A percentile compares a stretch with the other conserved stretches of the same genome.
phyloP scores from a whole-genome alignment of 2,329 filamentous ascomycete genomes.

The Sclerotinia minor region DNA sequence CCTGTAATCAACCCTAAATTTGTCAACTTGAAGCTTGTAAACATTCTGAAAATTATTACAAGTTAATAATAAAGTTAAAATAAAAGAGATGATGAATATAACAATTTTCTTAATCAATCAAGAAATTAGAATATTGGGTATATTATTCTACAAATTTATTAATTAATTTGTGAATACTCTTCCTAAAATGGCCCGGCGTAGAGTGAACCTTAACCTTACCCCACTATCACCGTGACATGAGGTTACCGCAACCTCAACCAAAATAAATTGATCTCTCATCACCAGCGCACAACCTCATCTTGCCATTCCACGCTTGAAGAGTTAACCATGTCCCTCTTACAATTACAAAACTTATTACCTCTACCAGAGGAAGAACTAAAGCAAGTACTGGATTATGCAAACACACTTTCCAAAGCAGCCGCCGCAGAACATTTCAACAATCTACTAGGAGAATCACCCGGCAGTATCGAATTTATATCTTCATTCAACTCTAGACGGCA shows the following conservation, averaged over 20 bases:
- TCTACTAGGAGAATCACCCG: slow-evolving; percentile 81
- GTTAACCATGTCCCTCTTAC: slow-evolving; percentile 52
- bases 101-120: too few relatives aligned
- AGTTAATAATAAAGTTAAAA: too few relatives aligned
- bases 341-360: slow-evolving; percentile 77
- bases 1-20: too few relatives aligned
- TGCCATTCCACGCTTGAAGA: background rate
- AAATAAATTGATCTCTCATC: background rate
- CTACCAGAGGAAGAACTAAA: slow-evolving; percentile 81
- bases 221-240: too few relatives aligned
- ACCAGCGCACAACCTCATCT: background rate
- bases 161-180: too few relatives aligned
- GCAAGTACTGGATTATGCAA: slow-evolving; percentile 81
- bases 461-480: slow-evolving; percentile 69
- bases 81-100: too few relatives aligned
- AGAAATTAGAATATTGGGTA: too few relatives aligned
- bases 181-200: too few relatives aligned
- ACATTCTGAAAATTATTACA: too few relatives aligned
- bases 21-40: too few relatives aligned
- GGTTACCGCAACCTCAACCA: background rate
- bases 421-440: slow-evolving; percentile 85
- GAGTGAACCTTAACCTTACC: too few relatives aligned
- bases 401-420: slow-evolving; percentile 71
- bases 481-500: slow-evolving; percentile 69
- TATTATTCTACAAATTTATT: too few relatives aligned